Conservation (phyloP, 352 stramenopile species). For the Phytopythium aichiense region DNA sequence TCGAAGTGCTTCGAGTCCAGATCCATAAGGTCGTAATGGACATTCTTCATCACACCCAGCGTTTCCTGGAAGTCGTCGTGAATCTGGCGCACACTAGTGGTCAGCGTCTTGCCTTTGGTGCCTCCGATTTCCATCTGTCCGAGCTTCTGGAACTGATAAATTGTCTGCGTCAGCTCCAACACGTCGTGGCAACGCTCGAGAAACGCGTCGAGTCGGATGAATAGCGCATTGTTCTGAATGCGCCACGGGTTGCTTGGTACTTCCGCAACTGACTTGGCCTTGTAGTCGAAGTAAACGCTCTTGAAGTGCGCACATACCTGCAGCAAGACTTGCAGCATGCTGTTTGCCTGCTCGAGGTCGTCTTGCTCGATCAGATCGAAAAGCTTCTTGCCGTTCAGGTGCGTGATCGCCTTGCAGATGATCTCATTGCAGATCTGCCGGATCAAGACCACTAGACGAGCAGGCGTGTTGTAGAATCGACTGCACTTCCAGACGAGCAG, state of each 20-base stretch:
- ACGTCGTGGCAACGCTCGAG: conserved; percentile 91
- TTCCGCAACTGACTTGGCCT: conserved; percentile 75
- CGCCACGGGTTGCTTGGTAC: conserved; percentile 86
- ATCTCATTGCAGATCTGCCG: conserved; percentile 89
- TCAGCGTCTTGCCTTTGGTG: conserved; percentile 91
- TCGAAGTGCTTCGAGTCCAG: conserved; percentile 89
- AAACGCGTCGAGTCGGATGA: conserved; percentile 88
- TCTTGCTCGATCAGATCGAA: conserved; percentile 82
- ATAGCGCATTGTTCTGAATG: conserved; percentile 91
- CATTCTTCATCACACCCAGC: conserved; percentile 64
- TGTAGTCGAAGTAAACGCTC: conserved; percentile 92
- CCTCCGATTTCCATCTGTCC: conserved; percentile 87
- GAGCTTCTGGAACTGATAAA: conserved; percentile 88
- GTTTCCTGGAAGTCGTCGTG: conserved; percentile 84
- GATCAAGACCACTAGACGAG: conserved; percentile 84
- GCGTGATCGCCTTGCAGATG: conserved; percentile 67
- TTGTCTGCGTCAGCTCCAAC: conserved; percentile 86
- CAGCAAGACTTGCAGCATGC: conserved; percentile 68
- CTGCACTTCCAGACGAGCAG: conserved; percentile 90
- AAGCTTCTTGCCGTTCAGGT: conserved; percentile 68
- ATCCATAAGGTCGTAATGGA: conserved; percentile 89
- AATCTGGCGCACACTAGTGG: conserved; percentile 88
- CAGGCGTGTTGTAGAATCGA: conserved; percentile 89
- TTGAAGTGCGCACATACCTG: conserved; percentile 89
- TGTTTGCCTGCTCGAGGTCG: conserved; percentile 64